Base-by-base conservation (phyloP, 371 early-diverging fungal genomes). In the Amoeboaphelidium occidentale region DNA sequence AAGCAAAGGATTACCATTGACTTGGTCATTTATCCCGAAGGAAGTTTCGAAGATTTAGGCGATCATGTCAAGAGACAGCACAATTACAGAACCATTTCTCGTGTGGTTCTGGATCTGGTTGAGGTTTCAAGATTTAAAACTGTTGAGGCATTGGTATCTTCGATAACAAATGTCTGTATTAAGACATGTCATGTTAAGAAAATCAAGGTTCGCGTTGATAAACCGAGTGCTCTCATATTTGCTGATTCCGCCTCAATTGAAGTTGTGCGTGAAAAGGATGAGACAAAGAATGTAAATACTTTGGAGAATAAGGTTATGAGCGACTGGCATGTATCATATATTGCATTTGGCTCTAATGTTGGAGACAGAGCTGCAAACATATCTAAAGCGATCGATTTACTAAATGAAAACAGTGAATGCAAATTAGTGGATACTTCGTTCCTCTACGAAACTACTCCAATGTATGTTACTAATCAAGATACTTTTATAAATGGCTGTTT, bases 381-480 rank as follows among this genome's bases (percentile, higher is more conserved):
- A 52, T 66, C 79, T 26, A 53, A 64, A 21, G 91, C 90, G 0
- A 51, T 96, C n/a, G 53, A 54, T 25, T 43, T 58, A 27, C 60
- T 93, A 23, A 12, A 6, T n/a, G 69, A 73, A 55, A 53, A 55
- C 0, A 60, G 64, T 2, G 50, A 53, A 14, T 70, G 73, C 46
- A 60, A 66, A 14, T 61, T 97, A 2, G 55, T 80, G n/a, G 87
- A 92, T 55, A 90, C 94, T 12, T 90, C 91, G 41, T 93, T 84
- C 63, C 59, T 97, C 52, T 97, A 97, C 62, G 88, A 93, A 58
- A 88, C 93, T 0, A 67, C 78, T 12, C 88, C 97, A 27, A 93
- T 92, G 94, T 94, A 97, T 63, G 74, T 80, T 26, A 65, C 69
- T 3, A 90, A 94, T 42, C 96, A 97, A 58, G 84, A 89, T 3